Evolutionary conservation across 1,284 basidiomycete species (phyloP).

Genomic region (Inonotus obliquus): DNA sequence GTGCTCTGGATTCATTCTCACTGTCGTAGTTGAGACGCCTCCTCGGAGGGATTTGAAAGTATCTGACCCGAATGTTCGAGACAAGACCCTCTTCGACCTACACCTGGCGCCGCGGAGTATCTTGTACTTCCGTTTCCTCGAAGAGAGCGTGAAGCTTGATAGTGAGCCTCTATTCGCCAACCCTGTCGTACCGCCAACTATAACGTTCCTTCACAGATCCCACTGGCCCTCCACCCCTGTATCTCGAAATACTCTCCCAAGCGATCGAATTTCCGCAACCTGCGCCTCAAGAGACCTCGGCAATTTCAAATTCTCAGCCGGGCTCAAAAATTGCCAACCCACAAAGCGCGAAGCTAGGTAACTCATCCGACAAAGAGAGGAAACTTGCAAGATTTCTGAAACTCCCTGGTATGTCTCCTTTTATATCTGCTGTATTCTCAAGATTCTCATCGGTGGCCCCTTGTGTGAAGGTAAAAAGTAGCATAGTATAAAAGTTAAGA

Average conservation of each 20-base stretch:
- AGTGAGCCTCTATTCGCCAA: conserved; percentile 36
- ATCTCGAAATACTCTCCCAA: conserved; percentile 46
- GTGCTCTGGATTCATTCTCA: conserved; percentile 1
- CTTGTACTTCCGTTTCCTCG: conserved; percentile 70
- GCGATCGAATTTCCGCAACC: conserved; percentile 61
- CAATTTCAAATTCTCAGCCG: not conserved
- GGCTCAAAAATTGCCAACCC: conserved; percentile 14
- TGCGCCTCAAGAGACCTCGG: conserved; percentile 28
- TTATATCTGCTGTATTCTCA: not conserved
- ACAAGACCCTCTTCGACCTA: conserved; percentile 63
- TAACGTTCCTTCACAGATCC: conserved; percentile 35
- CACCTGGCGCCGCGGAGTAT: conserved; percentile 78
- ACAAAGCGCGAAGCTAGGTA: conserved; percentile 24
- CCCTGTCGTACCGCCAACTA: not conserved
- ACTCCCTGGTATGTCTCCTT: conserved; percentile 43
- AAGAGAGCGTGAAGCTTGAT: conserved; percentile 54
- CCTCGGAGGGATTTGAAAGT: conserved; percentile 79
- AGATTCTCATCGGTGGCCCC: not conserved
- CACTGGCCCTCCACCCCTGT: conserved; percentile 59
- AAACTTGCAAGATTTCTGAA: conserved; percentile 76
- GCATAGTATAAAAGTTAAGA: not conserved
- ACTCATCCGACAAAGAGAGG: conserved; percentile 33
- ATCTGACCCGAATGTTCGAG: conserved; percentile 64
- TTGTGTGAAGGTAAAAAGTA: not conserved
- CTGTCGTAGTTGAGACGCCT: conserved; percentile 62